Conservation (phyloP, 768 basidiomycete species). For the Tylopilus subfusipes region DNA sequence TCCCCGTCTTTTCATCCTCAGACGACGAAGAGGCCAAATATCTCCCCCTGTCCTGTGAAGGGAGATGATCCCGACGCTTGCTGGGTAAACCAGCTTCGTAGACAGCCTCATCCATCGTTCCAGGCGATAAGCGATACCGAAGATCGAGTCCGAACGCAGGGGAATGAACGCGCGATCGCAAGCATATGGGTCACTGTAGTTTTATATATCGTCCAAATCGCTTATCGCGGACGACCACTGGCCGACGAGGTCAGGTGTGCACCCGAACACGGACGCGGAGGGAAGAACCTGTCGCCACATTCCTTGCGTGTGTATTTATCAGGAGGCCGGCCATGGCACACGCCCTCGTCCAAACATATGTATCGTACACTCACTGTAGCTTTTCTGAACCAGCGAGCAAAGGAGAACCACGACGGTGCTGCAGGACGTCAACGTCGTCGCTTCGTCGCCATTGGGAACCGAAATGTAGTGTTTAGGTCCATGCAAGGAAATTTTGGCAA, state of each 20-base stretch:
- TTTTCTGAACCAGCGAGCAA: not conserved
- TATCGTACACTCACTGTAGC: not conserved
- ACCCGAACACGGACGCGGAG: not conserved
- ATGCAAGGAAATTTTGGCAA: constrained; percentile 15
- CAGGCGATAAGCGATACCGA: not conserved
- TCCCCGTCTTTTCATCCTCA: not conserved
- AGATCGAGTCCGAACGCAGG: not conserved
- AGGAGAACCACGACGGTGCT: not conserved
- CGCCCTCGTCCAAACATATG: not conserved
- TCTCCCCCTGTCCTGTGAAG: not conserved
- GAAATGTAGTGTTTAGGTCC: not conserved
- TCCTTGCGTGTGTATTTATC: constrained; percentile 3
- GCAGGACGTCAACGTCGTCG: not conserved
- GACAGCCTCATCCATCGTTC: not conserved
- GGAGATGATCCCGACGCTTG: not conserved
- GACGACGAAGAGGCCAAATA: not conserved
- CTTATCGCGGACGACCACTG: constrained; percentile 7
- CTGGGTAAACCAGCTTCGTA: not conserved
- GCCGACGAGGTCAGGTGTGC: not conserved
- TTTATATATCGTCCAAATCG: not conserved
- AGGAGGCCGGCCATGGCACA: not conserved
- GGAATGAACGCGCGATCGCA: not conserved
- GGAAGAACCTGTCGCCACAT: not conserved
- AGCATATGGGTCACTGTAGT: not conserved
- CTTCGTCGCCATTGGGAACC: not conserved